Evolutionary conservation across 306 rosid species (phyloP), one percentile per base, ranked within the genome.

Genomic region (Citrullus amarus): DNA sequence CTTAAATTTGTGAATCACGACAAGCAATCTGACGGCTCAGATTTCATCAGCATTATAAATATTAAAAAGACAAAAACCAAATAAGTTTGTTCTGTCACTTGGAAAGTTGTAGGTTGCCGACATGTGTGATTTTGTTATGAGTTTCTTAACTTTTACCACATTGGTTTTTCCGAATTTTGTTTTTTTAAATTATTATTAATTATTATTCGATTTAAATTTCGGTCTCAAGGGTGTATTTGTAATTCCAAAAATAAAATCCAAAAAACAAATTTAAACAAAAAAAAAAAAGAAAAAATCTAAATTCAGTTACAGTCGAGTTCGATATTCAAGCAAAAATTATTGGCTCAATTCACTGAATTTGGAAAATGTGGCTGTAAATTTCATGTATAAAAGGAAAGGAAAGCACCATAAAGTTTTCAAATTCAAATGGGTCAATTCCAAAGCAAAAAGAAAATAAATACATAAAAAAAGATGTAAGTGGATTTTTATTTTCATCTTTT

Each of bases 151-250:
- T 76, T 53, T 46, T 83, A 76, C 69, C 78, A 84, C 87, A 63
- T 85, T 84, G 83, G 83, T 32, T 63, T 80, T 86, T 86, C 86
- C 83, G 84, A 89, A 83, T 71, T 74, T 36, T 39, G 43, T 32
- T 44, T 72, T 74, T 48, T 50, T 14, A 63, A 56, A 54, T 4
- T 4, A 1, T 2, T 25, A 32, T 32, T 32, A 32, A 32, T 32
- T 32, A 3, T 32, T 32, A 32, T 32, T 32, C 36, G 4, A 32
- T 32, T 32, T 3, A 32, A 32, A 41, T 22, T 48, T 50, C 8
- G 7, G 1, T 9, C 20, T 6, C 5, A 30, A 58, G 86, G 88
- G 80, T 79, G 53, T 66, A 80, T 70, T 65, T 51, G 92, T 84
- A 78, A 86, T 15, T 73, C 28, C 10, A 14, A 9, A 43, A 43